Evolutionary conservation across 2,329 filamentous ascomycete genomes (phyloP), one percentile per base, ranked within the genome.

Genomic region (Phoma sp.): DNA sequence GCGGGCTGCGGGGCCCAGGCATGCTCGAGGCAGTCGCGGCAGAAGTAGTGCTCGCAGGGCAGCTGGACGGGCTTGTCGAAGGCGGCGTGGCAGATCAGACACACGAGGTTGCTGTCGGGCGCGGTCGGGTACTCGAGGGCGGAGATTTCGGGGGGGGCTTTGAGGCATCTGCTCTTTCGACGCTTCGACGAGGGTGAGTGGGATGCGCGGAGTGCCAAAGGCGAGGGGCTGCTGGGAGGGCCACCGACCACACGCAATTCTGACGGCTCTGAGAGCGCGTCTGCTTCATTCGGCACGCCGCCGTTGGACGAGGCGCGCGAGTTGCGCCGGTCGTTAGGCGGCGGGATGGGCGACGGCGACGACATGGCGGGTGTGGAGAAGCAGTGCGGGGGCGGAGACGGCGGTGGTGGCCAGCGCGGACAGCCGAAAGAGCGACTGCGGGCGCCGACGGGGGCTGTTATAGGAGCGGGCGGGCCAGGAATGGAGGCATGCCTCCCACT

Each of bases 21-120:
- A 36, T 74, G 73, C 40, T 76, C 78, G 54, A 88, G 76, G 64
- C 85, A 88, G 20, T 81, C 78, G 47, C 79, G 76, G 72, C 85
- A 88, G 74, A 88, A 88, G 59, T 84, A 82, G 73, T 88, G 85
- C 59, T 87, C 84, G 72, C 85, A 88, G 59, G 82, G 77, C 40
- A 85, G 74, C 61, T 83, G 71, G 37, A 86, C 78, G 1, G 85
- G 85, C 46, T 80, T 75, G 48, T 87, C 80, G 63, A 87, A 86
- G 7, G 85, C 83, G 56, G 82, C 84, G 65, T 85, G 84, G 70
- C 85, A 88, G 59, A 88, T 87, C 14, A 84, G 80, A 66, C 85
- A 88, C 76, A 85, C 82, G 43, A 88, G 77, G 65, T 87, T 86
- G 56, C 78, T 78, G 67, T 87, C 84, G 66, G 82, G 83, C 23